phyloP scores from a whole-genome alignment of 768 basidiomycete species.

The Tulasnella sp. region DNA sequence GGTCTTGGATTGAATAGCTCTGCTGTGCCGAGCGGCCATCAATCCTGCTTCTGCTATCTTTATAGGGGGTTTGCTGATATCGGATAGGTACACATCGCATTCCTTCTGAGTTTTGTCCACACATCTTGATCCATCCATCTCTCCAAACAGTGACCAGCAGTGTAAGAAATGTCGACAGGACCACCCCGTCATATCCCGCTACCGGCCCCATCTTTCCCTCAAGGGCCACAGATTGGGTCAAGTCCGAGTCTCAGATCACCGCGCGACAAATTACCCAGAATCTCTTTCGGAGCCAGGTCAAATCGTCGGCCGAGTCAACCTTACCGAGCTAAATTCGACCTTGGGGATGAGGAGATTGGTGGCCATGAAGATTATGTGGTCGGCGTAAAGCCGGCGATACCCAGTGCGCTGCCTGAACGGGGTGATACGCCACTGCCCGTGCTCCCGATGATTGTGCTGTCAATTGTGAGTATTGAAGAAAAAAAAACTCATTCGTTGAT shows the following conservation, averaged over 20 bases:
- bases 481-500: no score
- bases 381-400: constrained; percentile 44
- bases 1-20: no score
- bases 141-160: no score
- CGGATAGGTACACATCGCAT: no score
- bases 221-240: constrained; percentile 13
- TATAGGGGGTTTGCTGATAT: no score
- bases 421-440: constrained; percentile 70
- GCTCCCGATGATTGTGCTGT: constrained; percentile 84
- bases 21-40: no score
- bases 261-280: constrained; percentile 6
- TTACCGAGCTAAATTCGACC: not conserved
- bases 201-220: constrained; percentile 17
- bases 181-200: constrained; percentile 8
- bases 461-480: constrained; percentile 70
- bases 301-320: not conserved
- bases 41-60: no score
- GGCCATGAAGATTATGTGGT: constrained; percentile 20
- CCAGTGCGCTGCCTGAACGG: constrained; percentile 51
- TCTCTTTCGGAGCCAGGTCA: constrained; percentile 17
- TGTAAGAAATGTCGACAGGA: not conserved
- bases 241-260: not conserved
- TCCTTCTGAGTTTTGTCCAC: no score
- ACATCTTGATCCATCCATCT: no score
- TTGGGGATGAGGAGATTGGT: constrained; percentile 1